Percentiles rank a stretch among this genome's conserved stretches.
Evolutionary conservation across 441 rosid species (phyloP).

Genomic region (Pelargonium citronellum): DNA sequence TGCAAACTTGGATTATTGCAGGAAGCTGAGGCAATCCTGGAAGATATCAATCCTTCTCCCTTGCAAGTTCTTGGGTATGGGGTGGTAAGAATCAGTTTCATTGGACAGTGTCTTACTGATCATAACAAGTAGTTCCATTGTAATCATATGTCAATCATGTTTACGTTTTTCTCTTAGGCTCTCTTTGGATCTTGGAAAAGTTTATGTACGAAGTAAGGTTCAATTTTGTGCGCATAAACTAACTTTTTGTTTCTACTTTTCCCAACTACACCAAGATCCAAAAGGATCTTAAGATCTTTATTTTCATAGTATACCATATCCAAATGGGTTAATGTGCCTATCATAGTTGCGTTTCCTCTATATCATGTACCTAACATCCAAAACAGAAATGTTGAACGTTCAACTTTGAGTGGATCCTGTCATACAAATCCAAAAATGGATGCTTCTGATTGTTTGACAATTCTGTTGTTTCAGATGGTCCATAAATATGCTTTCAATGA

Average conservation of each 20-base stretch:
- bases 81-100: conserved; percentile 53
- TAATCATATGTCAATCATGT: background rate
- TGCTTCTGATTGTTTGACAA: background rate
- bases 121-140: background rate
- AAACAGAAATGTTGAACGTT: background rate
- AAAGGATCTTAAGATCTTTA: background rate
- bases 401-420: background rate
- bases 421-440: background rate
- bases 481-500: background rate
- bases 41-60: conserved; percentile 76
- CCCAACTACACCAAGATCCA: background rate
- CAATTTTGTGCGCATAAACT: background rate
- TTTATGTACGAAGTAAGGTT: background rate
- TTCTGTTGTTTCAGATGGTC: conserved; percentile 1
- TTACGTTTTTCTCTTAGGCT: background rate
- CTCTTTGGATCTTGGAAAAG: background rate
- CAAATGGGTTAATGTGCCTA: background rate
- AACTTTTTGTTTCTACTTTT: background rate
- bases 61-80: conserved; percentile 63
- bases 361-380: conserved; percentile 1
- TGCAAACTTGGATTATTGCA: conserved; percentile 29
- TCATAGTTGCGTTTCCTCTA: background rate
- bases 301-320: background rate
- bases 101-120: background rate
- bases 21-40: conserved; percentile 95